Percentiles rank a stretch among this genome's conserved stretches.
phyloP scores from a whole-genome alignment of 2,329 filamentous ascomycete species.

The Pseudocercospora ulei region DNA sequence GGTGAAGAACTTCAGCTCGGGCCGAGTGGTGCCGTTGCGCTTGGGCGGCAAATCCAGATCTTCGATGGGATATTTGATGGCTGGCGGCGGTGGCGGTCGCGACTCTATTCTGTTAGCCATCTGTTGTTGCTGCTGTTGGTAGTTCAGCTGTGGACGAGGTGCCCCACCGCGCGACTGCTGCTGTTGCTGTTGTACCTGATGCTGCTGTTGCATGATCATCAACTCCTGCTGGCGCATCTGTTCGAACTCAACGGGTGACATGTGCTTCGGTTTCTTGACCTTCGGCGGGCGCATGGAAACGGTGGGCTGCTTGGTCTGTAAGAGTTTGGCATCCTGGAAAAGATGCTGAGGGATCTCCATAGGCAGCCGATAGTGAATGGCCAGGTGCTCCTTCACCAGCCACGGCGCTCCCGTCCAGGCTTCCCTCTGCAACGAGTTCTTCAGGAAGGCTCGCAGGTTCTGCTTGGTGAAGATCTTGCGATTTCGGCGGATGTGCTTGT shows the following conservation, averaged over 20 bases:
- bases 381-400: constrained; percentile 81
- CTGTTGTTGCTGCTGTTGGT: constrained; percentile 19
- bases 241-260: constrained; percentile 20
- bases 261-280: constrained; percentile 22
- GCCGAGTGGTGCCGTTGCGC: constrained; percentile 55
- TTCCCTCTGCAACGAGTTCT: constrained; percentile 84
- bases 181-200: constrained; percentile 23
- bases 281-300: constrained; percentile 24
- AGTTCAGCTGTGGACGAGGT: constrained; percentile 37
- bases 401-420: constrained; percentile 94
- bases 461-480: constrained; percentile 90
- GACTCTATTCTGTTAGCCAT: constrained; percentile 33
- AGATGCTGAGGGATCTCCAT: constrained; percentile 76
- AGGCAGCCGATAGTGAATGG: constrained; percentile 73
- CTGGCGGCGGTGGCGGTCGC: constrained; percentile 53
- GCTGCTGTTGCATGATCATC: constrained; percentile 21
- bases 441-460: constrained; percentile 85
- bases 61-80: constrained; percentile 90
- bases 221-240: constrained; percentile 22
- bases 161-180: constrained; percentile 35
- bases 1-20: constrained; percentile 67
- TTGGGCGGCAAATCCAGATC: constrained; percentile 72
- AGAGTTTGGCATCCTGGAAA: constrained; percentile 62
- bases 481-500: constrained; percentile 73
- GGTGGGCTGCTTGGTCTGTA: constrained; percentile 26